A percentile compares a stretch with the other conserved stretches of the same genome.
Conservation (phyloP, 108 stramenopile genomes). For the Cyclotella cryptica region DNA sequence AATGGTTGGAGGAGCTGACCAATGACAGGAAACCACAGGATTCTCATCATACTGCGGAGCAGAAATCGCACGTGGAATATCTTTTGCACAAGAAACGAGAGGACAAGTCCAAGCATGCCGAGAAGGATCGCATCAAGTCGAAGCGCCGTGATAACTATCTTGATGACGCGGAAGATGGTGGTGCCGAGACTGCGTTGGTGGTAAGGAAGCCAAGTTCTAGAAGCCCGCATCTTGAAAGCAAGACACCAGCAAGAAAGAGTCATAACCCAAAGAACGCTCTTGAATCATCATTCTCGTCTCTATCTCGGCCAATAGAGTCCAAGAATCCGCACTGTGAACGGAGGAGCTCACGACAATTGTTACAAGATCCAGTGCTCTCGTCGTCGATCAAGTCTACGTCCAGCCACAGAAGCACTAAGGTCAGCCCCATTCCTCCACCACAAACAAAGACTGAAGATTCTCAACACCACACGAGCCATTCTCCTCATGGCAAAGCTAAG, state of each 20-base stretch:
- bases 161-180: not conserved
- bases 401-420: not conserved
- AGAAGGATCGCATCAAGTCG: not conserved
- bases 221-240: not conserved
- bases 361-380: not conserved
- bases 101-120: not conserved
- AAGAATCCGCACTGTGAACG: not conserved
- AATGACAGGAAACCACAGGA: not conserved
- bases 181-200: not conserved
- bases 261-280: not conserved
- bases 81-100: slow-evolving; percentile 3
- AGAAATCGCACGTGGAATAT: slow-evolving; percentile 4
- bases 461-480: no score
- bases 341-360: not conserved
- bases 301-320: not conserved
- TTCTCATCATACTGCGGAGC: not conserved
- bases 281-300: not conserved
- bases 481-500: no score
- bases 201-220: not conserved
- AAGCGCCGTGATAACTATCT: not conserved
- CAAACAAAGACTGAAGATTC: not conserved
- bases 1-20: slow-evolving; percentile 1
- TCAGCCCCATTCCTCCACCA: not conserved
- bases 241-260: not conserved
- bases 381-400: not conserved